A percentile compares a stretch with the other conserved stretches of the same genome.
These are phyloP conservation scores for Backusella parvicylindrica DNA, from an alignment of 192 early-diverging fungal species.

Conservation along the genomic window DNA sequence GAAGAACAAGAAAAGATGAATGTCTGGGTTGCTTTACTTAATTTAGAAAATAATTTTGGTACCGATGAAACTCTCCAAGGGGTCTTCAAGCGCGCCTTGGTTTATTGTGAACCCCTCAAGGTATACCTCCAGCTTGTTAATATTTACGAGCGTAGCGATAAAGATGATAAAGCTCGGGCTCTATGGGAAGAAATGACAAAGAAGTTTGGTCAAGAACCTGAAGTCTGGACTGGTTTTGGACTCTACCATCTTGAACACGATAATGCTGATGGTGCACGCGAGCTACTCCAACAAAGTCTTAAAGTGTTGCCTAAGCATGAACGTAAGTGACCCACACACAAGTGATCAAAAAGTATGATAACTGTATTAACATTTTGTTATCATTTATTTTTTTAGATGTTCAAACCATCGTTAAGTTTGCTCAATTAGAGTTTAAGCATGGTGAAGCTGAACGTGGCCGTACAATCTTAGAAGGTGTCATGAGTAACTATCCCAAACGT, in stretches of 20 bases:
- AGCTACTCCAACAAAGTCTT: conserved; percentile 75
- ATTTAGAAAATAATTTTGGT: conserved; percentile 95
- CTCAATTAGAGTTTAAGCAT: conserved; percentile 95
- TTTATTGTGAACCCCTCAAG: conserved; percentile 87
- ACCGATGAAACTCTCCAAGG: conserved; percentile 71
- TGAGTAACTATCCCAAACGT: conserved; percentile 90
- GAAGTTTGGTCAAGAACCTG: conserved; percentile 85
- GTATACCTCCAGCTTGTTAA: conserved; percentile 83
- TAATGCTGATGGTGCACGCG: conserved; percentile 74
- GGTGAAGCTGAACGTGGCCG: conserved; percentile 97
- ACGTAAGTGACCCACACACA: conserved; percentile 59
- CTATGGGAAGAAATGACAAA: conserved; percentile 61
- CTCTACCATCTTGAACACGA: conserved; percentile 73
- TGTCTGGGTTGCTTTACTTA: conserved; percentile 95
- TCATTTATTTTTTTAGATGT: conserved; percentile 48
- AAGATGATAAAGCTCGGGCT: conserved; percentile 52
- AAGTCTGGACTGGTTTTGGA: conserved; percentile 89
- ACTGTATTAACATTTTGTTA: conserved; percentile 8
- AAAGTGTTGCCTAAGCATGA: conserved; percentile 90
- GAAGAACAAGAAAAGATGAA: conserved; percentile 98
- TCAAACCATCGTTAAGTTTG: conserved; percentile 94
- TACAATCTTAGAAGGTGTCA: conserved; percentile 95
- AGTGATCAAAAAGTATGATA: background rate
- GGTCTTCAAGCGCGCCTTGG: conserved; percentile 83
- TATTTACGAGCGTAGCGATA: conserved; percentile 87